phyloP scores from a whole-genome alignment of 768 basidiomycete genomes.

The Mycena floridula region DNA sequence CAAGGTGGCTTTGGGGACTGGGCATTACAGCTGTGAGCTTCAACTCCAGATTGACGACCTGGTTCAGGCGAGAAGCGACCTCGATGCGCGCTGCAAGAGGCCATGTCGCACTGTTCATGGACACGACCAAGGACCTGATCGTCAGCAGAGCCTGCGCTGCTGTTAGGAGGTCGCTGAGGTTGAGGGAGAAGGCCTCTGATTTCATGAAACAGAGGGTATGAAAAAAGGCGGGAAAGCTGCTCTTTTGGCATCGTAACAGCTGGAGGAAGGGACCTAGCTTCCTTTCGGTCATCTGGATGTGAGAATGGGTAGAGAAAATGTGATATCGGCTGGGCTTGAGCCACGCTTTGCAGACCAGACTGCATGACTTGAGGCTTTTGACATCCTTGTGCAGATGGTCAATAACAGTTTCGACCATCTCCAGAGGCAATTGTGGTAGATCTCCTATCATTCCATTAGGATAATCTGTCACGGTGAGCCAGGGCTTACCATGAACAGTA shows the following conservation, averaged over 20 bases:
- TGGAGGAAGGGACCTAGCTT: neutral
- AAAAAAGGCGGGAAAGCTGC: neutral
- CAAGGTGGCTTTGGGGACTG: too few species aligned
- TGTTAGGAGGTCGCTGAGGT: too few species aligned
- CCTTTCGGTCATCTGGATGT: neutral
- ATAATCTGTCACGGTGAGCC: too few species aligned
- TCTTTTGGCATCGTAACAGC: neutral
- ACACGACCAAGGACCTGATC: too few species aligned
- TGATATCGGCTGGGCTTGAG: conserved; percentile 23
- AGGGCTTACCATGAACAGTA: too few species aligned
- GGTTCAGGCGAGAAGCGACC: too few species aligned
- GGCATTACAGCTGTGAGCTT: too few species aligned
- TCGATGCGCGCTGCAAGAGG: too few species aligned
- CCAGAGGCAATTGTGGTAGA: conserved; percentile 11
- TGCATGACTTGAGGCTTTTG: conserved; percentile 18
- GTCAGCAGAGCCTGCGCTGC: too few species aligned
- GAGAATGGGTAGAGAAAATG: conserved; percentile 11
- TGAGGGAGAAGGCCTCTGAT: too few species aligned
- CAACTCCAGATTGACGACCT: too few species aligned
- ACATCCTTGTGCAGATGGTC: conserved; percentile 23
- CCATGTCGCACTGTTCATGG: too few species aligned
- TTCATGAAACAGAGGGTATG: neutral
- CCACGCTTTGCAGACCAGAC: conserved; percentile 27
- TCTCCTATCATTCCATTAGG: neutral
- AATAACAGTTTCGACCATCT: conserved; percentile 29